Conservation (phyloP, 148 eudicot genomes). For the Persicaria tinctoria region DNA sequence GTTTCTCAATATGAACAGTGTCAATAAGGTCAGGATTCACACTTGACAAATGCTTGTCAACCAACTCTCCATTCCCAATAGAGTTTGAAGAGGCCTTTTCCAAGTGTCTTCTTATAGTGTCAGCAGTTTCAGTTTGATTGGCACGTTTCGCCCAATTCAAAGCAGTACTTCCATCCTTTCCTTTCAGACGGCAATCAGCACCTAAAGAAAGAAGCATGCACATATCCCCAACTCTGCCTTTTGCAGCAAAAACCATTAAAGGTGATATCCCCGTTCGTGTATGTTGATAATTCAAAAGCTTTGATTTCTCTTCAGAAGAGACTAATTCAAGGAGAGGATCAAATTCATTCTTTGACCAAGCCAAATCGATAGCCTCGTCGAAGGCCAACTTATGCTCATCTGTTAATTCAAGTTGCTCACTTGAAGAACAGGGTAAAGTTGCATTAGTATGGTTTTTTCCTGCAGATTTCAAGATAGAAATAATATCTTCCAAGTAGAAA, state of each 20-base stretch:
- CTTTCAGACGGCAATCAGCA: conserved; percentile 56
- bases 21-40: conserved; percentile 61
- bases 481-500: conserved; percentile 78
- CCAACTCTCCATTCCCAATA: conserved; percentile 37
- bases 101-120: conserved; percentile 50
- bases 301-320: conserved; percentile 41
- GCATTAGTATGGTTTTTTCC: conserved; percentile 34
- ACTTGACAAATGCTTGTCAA: conserved; percentile 49
- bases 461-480: conserved; percentile 40
- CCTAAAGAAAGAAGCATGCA: conserved; percentile 88
- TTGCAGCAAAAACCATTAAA: conserved; percentile 75
- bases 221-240: conserved; percentile 73
- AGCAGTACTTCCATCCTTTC: conserved; percentile 68
- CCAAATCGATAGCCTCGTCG: conserved; percentile 80
- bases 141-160: conserved; percentile 67
- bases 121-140: conserved; percentile 48
- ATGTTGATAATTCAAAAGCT: conserved; percentile 62
- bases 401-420: conserved; percentile 31
- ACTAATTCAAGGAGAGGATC: conserved; percentile 65
- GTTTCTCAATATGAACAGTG: conserved; percentile 52
- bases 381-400: conserved; percentile 50
- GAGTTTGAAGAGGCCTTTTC: conserved; percentile 27
- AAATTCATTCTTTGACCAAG: conserved; percentile 61
- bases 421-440: conserved; percentile 17
- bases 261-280: conserved; percentile 73